A percentile compares a stretch with the other conserved stretches of the same genome.
Conservation (phyloP, 2,329 filamentous ascomycete genomes). For the Hypoxylon rubiginosum region DNA sequence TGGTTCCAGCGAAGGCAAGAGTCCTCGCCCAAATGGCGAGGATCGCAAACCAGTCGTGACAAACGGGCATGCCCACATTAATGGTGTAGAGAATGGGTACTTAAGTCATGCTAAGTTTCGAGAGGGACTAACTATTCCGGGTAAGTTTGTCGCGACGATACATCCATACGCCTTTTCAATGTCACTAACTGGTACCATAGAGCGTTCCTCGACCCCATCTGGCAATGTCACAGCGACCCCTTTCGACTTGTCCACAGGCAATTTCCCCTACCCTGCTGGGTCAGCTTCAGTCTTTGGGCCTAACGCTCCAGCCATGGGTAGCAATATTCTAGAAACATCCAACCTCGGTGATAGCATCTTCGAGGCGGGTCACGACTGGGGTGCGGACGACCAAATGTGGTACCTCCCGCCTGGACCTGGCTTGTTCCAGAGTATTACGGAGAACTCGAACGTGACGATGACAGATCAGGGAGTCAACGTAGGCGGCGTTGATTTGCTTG, state of each 20-base stretch:
- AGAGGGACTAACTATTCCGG: conserved; percentile 48
- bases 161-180: neutral
- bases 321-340: conserved; percentile 50
- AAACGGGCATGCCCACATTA: conserved; percentile 49
- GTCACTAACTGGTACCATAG: conserved; percentile 42
- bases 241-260: conserved; percentile 68
- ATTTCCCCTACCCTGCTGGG: conserved; percentile 66
- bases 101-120: conserved; percentile 46
- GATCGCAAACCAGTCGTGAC: conserved; percentile 44
- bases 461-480: conserved; percentile 77
- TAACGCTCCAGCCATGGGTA: conserved; percentile 60
- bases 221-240: conserved; percentile 72
- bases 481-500: conserved; percentile 74
- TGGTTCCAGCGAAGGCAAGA: conserved; percentile 58
- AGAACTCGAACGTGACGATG: conserved; percentile 72
- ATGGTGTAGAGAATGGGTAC: conserved; percentile 48
- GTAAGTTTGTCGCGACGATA: conserved; percentile 41
- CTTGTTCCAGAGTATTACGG: conserved; percentile 73
- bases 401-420: conserved; percentile 74
- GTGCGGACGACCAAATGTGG: conserved; percentile 73
- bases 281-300: conserved; percentile 63
- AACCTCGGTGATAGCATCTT: conserved; percentile 60
- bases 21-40: conserved; percentile 55
- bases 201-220: conserved; percentile 60
- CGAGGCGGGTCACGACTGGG: conserved; percentile 64